Evolutionary conservation across 2,329 filamentous ascomycete species (phyloP).

Genomic region (Aspergillus transmontanensis): DNA sequence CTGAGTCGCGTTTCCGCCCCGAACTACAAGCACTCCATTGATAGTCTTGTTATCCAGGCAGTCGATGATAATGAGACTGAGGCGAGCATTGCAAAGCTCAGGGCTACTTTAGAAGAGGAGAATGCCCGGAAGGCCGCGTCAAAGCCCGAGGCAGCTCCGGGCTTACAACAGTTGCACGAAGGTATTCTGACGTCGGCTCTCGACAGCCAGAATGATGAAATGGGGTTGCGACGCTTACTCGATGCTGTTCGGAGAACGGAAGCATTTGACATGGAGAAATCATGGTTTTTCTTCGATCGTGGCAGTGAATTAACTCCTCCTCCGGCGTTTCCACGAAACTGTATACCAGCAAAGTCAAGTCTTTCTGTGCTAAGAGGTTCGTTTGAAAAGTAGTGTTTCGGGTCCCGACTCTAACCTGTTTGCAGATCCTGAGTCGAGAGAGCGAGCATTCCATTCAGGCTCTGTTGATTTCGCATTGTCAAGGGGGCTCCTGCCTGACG

Average conservation of each 20-base stretch:
- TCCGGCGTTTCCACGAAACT: conserved; percentile 38
- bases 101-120: conserved; percentile 30
- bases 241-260: conserved; percentile 64
- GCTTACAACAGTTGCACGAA: conserved; percentile 33
- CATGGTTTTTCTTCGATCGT: conserved; percentile 61
- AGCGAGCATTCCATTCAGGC: conserved; percentile 65
- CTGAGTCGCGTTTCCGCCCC: conserved; percentile 25
- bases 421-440: conserved; percentile 53
- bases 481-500: conserved; percentile 58
- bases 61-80: conserved; percentile 62
- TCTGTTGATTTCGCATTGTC: conserved; percentile 59
- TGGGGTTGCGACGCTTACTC: conserved; percentile 52
- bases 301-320: conserved; percentile 22
- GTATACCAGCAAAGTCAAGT: conserved; percentile 34
- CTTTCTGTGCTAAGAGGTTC: conserved; percentile 37
- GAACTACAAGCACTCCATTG: conserved; percentile 66
- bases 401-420: conserved; percentile 15
- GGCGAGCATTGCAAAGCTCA: conserved; percentile 50
- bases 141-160: not conserved
- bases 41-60: conserved; percentile 62
- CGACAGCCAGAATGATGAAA: conserved; percentile 47
- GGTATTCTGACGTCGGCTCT: conserved; percentile 47
- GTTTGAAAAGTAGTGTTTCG: conserved; percentile 8
- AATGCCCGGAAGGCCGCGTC: not conserved
- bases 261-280: conserved; percentile 54